phyloP scores from a whole-genome alignment of 176 grass and related monocot genomes.

The Carex littledalei region DNA sequence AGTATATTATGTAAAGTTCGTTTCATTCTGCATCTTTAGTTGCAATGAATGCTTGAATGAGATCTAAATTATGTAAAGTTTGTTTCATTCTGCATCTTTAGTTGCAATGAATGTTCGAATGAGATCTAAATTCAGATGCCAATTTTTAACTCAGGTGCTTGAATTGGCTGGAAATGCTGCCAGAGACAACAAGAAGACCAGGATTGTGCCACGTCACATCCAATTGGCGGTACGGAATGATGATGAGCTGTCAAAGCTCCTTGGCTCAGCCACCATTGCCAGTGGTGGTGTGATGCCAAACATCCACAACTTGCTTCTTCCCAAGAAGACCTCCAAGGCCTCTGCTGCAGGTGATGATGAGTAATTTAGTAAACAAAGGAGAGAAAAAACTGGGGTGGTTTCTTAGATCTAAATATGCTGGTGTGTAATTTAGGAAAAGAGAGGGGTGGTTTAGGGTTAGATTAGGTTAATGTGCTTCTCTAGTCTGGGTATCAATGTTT shows the following conservation, averaged over 20 bases:
- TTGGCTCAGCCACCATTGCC: slow-evolving; percentile 88
- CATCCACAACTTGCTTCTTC: slow-evolving; percentile 97
- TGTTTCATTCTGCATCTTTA: no score
- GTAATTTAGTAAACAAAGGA: slow-evolving; percentile 11
- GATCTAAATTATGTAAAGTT: no score
- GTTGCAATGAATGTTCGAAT: no score
- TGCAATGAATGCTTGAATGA: no score
- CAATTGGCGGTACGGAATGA: slow-evolving; percentile 94
- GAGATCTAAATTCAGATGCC: not conserved
- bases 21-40: no score
- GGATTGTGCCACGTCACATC: slow-evolving; percentile 96
- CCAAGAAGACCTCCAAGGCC: slow-evolving; percentile 90
- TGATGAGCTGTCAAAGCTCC: slow-evolving; percentile 87
- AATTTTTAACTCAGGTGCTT: slow-evolving; percentile 55
- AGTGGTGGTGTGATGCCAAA: slow-evolving; percentile 98
- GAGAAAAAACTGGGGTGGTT: not conserved
- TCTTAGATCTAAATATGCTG: not conserved
- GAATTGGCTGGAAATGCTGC: slow-evolving; percentile 94
- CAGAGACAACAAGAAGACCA: slow-evolving; percentile 96
- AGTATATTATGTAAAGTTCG: no score
- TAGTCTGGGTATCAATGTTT: not conserved
- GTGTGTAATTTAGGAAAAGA: not conserved
- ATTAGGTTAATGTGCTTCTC: slow-evolving; percentile 1
- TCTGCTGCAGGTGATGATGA: slow-evolving; percentile 56
- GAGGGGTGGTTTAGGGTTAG: slow-evolving; percentile 6